Base-by-base conservation (phyloP, 345 rosid species). In the Salix caprea region DNA sequence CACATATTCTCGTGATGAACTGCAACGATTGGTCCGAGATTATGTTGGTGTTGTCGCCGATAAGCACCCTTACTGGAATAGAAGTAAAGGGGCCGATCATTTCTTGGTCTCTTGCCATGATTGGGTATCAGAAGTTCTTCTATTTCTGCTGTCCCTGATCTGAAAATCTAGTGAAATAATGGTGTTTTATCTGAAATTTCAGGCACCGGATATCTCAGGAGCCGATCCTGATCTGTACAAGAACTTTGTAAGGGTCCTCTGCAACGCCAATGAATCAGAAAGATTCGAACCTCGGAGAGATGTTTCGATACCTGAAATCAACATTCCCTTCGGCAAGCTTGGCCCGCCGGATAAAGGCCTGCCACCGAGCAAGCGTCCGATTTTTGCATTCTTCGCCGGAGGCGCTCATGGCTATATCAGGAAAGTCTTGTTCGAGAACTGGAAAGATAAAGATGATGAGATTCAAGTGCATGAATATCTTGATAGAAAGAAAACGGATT, bases 181-280 rank as follows among this genome's bases (percentile, higher is more conserved):
- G 58, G 7, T 52, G 7, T 21, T 7, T 52, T 7, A 19, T 52
- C 61, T 75, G 19, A 58, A 23, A 24, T 66, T 56, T 61, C 79
- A 90, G 97, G 96, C 91, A 36, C 97, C 94, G 0, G 88, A 90
- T 37, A 83, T 91, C 5, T 87, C 97, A 18, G n/a, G 60, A 19
- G 69, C 24, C 30, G 74, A 89, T 60, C 91, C 88, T 42, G 79
- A 83, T 65, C 65, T 89, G 28, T 90, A 82, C 89, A 85, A 79
- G 77, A 81, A 87, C 72, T 87, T 91, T 66, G 78, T 89, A 4
- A 85, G 96, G 70, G 98, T 85, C 36, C 87, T 92, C 2, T 92
- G 97, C 82, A 94, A 92, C 78, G 98, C 98, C 75, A 94, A 94
- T 68, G 74, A 86, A 7, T 83, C 94, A 0, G 97, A 92, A 75